A percentile compares a stretch with the other conserved stretches of the same genome.
Evolutionary conservation across 2,329 filamentous ascomycete genomes (phyloP).

Genomic region (Sclerotinia spermophila): DNA sequence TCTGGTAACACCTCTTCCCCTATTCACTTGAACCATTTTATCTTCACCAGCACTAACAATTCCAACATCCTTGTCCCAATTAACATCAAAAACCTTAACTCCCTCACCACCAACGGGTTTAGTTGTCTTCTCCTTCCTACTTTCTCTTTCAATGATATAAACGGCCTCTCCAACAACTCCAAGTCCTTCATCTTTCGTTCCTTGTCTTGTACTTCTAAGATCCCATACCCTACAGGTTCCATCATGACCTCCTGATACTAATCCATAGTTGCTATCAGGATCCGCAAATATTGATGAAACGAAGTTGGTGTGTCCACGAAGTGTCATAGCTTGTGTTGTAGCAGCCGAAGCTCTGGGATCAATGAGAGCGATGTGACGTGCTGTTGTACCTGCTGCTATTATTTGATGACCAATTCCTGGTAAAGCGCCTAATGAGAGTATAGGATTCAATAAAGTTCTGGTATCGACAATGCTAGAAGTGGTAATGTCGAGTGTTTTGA

Average conservation of each 20-base stretch:
- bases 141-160: slow-evolving; percentile 73
- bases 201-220: slow-evolving; percentile 65
- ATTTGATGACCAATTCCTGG: slow-evolving; percentile 51
- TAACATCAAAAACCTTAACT: slow-evolving; percentile 83
- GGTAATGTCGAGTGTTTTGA: slow-evolving; percentile 87
- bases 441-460: slow-evolving; percentile 75
- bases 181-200: slow-evolving; percentile 56
- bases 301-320: slow-evolving; percentile 82
- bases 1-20: slow-evolving; percentile 35
- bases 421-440: slow-evolving; percentile 75
- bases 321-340: slow-evolving; percentile 80
- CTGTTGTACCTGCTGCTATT: slow-evolving; percentile 72
- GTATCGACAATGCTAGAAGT: slow-evolving; percentile 76
- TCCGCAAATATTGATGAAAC: slow-evolving; percentile 49
- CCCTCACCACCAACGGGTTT: slow-evolving; percentile 71
- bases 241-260: slow-evolving; percentile 88
- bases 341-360: slow-evolving; percentile 79
- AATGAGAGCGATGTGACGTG: slow-evolving; percentile 85
- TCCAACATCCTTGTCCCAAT: slow-evolving; percentile 81
- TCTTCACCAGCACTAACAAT: slow-evolving; percentile 93
- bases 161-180: slow-evolving; percentile 66
- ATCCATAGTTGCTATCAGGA: slow-evolving; percentile 67
- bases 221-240: slow-evolving; percentile 95
- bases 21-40: slow-evolving; percentile 88
- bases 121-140: slow-evolving; percentile 57